Percentiles rank a stretch among this genome's conserved stretches.
Evolutionary conservation across 2,329 filamentous ascomycete species (phyloP).

Genomic region (Magnaporthiopsis poae): DNA sequence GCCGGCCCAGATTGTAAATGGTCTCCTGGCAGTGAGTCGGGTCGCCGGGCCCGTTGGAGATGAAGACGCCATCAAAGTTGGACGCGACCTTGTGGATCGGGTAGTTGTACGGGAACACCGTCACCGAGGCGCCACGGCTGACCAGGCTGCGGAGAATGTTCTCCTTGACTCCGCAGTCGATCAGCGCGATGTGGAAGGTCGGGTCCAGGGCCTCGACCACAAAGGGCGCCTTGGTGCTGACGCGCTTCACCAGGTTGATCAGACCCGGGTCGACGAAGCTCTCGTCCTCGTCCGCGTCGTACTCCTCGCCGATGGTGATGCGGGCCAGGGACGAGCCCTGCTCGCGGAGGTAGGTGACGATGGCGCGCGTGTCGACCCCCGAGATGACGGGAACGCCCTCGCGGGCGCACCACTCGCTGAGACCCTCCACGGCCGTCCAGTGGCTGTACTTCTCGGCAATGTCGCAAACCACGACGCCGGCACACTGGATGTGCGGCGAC

Average conservation of each 20-base stretch:
- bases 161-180: conserved; percentile 99
- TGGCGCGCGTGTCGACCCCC: conserved; percentile 90
- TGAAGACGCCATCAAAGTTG: conserved; percentile 97
- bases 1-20: conserved; percentile 77
- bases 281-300: conserved; percentile 92
- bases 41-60: conserved; percentile 96
- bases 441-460: conserved; percentile 91
- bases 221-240: conserved; percentile 97
- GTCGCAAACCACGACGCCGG: conserved; percentile 90
- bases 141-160: conserved; percentile 96
- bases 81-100: conserved; percentile 96
- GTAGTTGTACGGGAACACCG: conserved; percentile 92
- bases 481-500: conserved; percentile 92
- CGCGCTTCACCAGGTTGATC: conserved; percentile 91
- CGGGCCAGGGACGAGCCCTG: conserved; percentile 90
- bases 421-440: conserved; percentile 93
- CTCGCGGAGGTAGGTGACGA: conserved; percentile 91
- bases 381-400: conserved; percentile 95
- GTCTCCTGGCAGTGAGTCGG: conserved; percentile 93
- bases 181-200: conserved; percentile 80
- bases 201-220: conserved; percentile 79
- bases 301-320: conserved; percentile 92
- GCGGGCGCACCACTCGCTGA: conserved; percentile 87
- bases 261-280: conserved; percentile 88
- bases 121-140: conserved; percentile 80